These are phyloP conservation scores for Cladophialophora bantiana DNA, from an alignment of 2,329 filamentous ascomycete species.

Conservation along the genomic window DNA sequence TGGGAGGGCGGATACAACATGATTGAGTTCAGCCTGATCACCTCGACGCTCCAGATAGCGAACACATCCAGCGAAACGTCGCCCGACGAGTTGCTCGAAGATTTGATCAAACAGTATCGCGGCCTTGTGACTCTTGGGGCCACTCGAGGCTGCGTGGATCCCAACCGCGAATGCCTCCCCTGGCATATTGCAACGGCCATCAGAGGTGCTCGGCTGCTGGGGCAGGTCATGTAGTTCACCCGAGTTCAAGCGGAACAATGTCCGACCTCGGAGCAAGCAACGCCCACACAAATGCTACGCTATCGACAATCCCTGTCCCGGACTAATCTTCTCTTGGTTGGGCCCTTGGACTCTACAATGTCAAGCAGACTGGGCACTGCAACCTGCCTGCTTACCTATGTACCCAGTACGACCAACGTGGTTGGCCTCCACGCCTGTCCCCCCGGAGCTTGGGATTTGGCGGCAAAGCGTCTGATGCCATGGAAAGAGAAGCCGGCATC, in stretches of 20 bases:
- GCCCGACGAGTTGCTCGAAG: constrained; percentile 48
- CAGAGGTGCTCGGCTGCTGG: constrained; percentile 43
- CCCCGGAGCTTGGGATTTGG: background rate
- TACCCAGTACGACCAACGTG: background rate
- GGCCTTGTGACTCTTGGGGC: constrained; percentile 53
- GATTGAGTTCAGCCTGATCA: constrained; percentile 53
- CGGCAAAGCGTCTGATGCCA: background rate
- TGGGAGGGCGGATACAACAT: constrained; percentile 52
- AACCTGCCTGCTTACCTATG: background rate
- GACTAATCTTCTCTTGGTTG: background rate
- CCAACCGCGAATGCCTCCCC: constrained; percentile 51
- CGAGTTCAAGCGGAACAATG: background rate
- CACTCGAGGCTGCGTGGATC: constrained; percentile 51
- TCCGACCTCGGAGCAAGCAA: constrained; percentile 16
- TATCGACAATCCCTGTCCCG: background rate
- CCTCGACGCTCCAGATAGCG: constrained; percentile 41
- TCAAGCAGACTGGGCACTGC: background rate
- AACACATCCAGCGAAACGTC: constrained; percentile 8
- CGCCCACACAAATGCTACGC: constrained; percentile 3
- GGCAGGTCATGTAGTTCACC: constrained; percentile 25
- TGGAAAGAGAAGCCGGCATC: constrained; percentile 11
- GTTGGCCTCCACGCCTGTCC: background rate
- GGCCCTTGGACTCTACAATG: background rate
- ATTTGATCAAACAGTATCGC: constrained; percentile 54
- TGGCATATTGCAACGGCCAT: constrained; percentile 57